Base-by-base conservation (phyloP, 2,329 filamentous ascomycete species). In the Talaromyces sp. region DNA sequence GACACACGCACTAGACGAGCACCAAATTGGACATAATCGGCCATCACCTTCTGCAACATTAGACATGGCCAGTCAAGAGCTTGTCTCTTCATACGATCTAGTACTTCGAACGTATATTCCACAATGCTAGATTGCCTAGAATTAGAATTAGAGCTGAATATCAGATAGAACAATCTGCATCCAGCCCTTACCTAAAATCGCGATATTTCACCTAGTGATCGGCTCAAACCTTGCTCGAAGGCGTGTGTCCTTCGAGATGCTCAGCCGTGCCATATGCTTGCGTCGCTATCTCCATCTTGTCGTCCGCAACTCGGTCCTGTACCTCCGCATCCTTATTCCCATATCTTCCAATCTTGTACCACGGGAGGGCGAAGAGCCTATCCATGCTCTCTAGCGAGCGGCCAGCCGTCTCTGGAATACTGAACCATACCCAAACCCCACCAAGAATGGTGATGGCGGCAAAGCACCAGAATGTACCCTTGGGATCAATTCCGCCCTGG, bases 381-480 rank as follows among this genome's bases (percentile, higher is more conserved):
- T 92, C 88, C 84, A 92, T 90, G 66, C 81, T 85, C 78, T 79
- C 76, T 4, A 79, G 67, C 4, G 91, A 50, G 0, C 88, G 66
- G 0, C 89, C 28, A 31, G 48, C 48, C 8, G 48, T 52, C 28
- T 52, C 48, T 5, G 48, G 48, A 33, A 52, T 18, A 21, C 25
- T 52, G 28, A 52, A 52, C 48, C 48, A 52, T 18, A 33, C 48
- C 48, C 48, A 52, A 3, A 52, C 8, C 12, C 48, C 48, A 33
- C 48, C 28, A 52, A 52, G 16, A 18, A 33, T 33, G 16, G 48
- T 92, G 9, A 92, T 81, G 2, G 82, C 84, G 0, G 84, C 81
- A 74, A 92, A 93, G 77, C 88, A 90, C 83, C 88, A 88, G 79
- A 93, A 93, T 0, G 90, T 92, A 0, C 90, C 90, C 64, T 82